Evolutionary conservation across 164 flowering plant species (phyloP), one percentile per base, ranked within the genome.

Genomic region (Santalum album): DNA sequence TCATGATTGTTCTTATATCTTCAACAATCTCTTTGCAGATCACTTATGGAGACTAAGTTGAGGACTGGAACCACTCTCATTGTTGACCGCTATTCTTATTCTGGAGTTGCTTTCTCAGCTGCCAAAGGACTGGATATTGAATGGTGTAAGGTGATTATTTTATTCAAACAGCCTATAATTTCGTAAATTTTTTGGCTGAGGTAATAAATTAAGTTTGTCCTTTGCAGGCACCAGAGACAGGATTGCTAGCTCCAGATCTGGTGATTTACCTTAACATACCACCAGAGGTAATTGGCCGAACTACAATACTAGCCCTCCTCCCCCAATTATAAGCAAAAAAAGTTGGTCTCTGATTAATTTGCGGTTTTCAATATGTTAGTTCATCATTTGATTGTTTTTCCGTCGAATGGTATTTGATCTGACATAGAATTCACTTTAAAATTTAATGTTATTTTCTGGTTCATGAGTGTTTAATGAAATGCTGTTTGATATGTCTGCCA

Each of bases 81-180:
- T 61, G 86, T 90, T 52, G 97, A 90, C 57, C 94, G 94, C 11
- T 87, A 90, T 68, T 80, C 97, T 40, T 85, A 83, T 58, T 90
- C 94, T 40, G 96, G 97, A 25, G 91, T 90, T 52, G 97, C 97
- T 29, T 90, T 90, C 70, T 87, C 97, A 12, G 76, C 87, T 63
- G 90, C 94, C 15, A 87, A 87, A 68, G 97, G 96, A 61, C 82
- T 90, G 49, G 86, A 79, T 58, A n/a, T 84, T 62, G 84, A 82
- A 49, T 90, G 97, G 97, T 90, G 96, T 53, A 90, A 90, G 90
- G 97, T 84, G 68, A 54, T 49, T 6, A 44, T 20, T 19, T 1
- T 1, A 3, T 1, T 38, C 42, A 4, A 38, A 38, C 42, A 38
- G 42, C 14, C 14, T 38, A 16, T 0, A 38, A 32, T 6, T 38